Conservation (phyloP, 2,329 filamentous ascomycete species). For the Acarospora socialis region DNA sequence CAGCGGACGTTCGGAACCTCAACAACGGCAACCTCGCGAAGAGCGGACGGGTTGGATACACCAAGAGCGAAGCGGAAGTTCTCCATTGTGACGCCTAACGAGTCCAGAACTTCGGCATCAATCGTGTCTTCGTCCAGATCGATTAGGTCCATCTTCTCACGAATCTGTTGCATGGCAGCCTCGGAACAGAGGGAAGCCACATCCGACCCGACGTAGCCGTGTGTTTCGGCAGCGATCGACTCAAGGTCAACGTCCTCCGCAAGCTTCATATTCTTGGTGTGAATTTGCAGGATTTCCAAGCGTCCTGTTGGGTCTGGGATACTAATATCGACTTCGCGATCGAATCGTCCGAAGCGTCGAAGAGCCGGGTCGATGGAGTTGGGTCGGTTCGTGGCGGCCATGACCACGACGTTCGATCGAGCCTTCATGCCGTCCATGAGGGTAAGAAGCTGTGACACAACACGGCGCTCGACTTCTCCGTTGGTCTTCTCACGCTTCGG, state of each 20-base stretch:
- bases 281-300: conserved; percentile 96
- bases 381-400: conserved; percentile 96
- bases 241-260: conserved; percentile 92
- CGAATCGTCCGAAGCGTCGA: conserved; percentile 95
- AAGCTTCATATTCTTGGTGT: conserved; percentile 99
- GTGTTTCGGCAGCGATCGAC: conserved; percentile 91
- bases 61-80: conserved; percentile 99
- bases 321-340: conserved; percentile 96
- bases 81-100: conserved; percentile 96
- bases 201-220: conserved; percentile 98
- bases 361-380: conserved; percentile 98
- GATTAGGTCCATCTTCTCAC: conserved; percentile 99
- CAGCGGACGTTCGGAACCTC: conserved; percentile 98
- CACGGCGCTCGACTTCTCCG: conserved; percentile 94
- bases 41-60: conserved; percentile 94
- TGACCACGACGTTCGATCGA: conserved; percentile 94
- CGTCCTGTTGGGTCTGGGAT: conserved; percentile 96
- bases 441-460: conserved; percentile 89
- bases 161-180: conserved; percentile 99
- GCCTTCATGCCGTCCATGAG: conserved; percentile 99
- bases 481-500: conserved; percentile 99
- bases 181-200: conserved; percentile 96
- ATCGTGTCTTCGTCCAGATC: conserved; percentile 98
- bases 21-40: conserved; percentile 96
- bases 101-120: conserved; percentile 94